Percentiles rank a stretch among this genome's conserved stretches.
Evolutionary conservation across 1,284 basidiomycete species (phyloP).

Genomic region (Apiotrichum akiyoshidainum): DNA sequence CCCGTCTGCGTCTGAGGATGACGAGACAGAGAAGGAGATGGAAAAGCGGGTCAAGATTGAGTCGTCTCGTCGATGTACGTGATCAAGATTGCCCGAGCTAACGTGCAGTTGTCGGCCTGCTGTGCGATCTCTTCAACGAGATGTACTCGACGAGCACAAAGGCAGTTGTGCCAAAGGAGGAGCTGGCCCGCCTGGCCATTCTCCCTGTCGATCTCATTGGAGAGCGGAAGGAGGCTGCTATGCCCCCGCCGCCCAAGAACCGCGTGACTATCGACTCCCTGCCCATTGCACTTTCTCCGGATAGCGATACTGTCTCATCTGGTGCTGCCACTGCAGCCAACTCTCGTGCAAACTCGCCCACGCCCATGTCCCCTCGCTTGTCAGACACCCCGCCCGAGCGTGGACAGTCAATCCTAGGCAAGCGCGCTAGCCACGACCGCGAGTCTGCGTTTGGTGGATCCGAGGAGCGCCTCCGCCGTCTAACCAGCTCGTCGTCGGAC

Average conservation of each 20-base stretch:
- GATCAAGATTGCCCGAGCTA: not conserved
- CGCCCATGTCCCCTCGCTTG: slow-evolving; percentile 4
- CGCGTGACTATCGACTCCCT: slow-evolving; percentile 16
- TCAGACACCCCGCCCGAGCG: not conserved
- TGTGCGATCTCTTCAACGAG: slow-evolving; percentile 41
- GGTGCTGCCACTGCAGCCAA: slow-evolving; percentile 26
- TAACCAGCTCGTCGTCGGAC: not conserved
- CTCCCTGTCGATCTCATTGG: slow-evolving; percentile 19
- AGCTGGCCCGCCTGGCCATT: slow-evolving; percentile 50
- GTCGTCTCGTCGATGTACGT: slow-evolving; percentile 39
- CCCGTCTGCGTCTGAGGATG: not conserved
- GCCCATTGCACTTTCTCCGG: slow-evolving; percentile 11
- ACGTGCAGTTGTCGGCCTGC: slow-evolving; percentile 38
- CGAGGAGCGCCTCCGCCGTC: slow-evolving; percentile 19
- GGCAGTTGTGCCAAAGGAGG: slow-evolving; percentile 45
- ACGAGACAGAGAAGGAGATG: slow-evolving; percentile 5
- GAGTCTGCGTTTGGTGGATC: slow-evolving; percentile 35
- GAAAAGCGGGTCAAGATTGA: slow-evolving; percentile 20
- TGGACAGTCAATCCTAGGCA: slow-evolving; percentile 34
- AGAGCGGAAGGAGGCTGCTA: slow-evolving; percentile 9
- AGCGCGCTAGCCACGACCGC: slow-evolving; percentile 42
- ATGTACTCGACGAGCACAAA: slow-evolving; percentile 39
- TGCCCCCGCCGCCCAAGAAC: slow-evolving; percentile 3
- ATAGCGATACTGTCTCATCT: slow-evolving; percentile 32
- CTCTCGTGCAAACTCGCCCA: slow-evolving; percentile 13